These are phyloP conservation scores for Candida vartiovaarae DNA, from an alignment of 805 yeast genomes.

Conservation along the genomic window DNA sequence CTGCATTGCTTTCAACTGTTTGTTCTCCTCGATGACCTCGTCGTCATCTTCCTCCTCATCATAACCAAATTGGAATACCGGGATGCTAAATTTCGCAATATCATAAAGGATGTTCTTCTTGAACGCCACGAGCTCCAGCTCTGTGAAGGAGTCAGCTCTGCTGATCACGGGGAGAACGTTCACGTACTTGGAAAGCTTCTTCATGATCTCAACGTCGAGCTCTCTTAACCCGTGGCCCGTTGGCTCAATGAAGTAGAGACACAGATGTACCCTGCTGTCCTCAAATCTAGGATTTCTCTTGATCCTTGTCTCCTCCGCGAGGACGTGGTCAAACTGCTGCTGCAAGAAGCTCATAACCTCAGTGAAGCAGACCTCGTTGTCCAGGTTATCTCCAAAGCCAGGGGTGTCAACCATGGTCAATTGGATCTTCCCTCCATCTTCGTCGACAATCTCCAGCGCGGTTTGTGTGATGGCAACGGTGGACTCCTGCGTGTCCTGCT, in stretches of 20 bases:
- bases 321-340: slow-evolving; percentile 70
- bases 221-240: slow-evolving; percentile 76
- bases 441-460: slow-evolving; percentile 53
- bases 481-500: slow-evolving; percentile 53
- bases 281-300: slow-evolving; percentile 78
- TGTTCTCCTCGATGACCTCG: slow-evolving; percentile 65
- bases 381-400: slow-evolving; percentile 67
- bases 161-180: slow-evolving; percentile 68
- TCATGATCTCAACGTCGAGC: slow-evolving; percentile 66
- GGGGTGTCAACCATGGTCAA: slow-evolving; percentile 68
- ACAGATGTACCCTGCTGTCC: slow-evolving; percentile 70
- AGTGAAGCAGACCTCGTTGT: slow-evolving; percentile 57
- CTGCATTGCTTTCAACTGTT: slow-evolving; percentile 52
- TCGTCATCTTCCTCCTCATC: slow-evolving; percentile 69
- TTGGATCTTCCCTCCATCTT: slow-evolving; percentile 47
- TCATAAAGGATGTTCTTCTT: slow-evolving; percentile 55
- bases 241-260: slow-evolving; percentile 66
- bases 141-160: slow-evolving; percentile 67
- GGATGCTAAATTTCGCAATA: slow-evolving; percentile 62
- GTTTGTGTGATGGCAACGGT: slow-evolving; percentile 72
- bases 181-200: slow-evolving; percentile 60
- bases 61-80: slow-evolving; percentile 62
- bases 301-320: slow-evolving; percentile 83
- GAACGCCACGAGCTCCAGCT: slow-evolving; percentile 48
- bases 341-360: slow-evolving; percentile 63